Evolutionary conservation across 2,329 filamentous ascomycete genomes (phyloP), one percentile per base, ranked within the genome.

Genomic region (Penicillium sp.): DNA sequence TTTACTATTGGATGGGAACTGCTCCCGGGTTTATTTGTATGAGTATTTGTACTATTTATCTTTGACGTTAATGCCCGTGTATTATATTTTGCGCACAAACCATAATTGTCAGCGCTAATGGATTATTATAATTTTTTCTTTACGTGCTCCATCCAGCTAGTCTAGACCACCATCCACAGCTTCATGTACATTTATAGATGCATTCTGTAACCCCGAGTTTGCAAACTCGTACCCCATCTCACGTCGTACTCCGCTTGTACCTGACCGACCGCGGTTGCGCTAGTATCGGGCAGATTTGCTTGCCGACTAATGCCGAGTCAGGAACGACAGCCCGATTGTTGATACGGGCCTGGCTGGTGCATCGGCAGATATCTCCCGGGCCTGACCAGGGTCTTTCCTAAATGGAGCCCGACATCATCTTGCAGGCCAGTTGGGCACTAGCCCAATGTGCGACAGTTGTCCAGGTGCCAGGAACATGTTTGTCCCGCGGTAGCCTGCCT

Each of bases 211-310:
- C 44, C 44, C 5, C 25, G 5, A 49, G 44, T 21, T 57, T 54
- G 25, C 15, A 36, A 57, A 41, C 15, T 38, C 16, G 40, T 31
- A 33, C 21, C 21, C 19, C 25, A 23, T 40, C 39, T 53, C 51
- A 40, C 9, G 50, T 57, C 25, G 55, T 38, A 53, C 54, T 56
- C 29, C 21, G 27, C 50, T 54, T 34, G 50, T 54, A 49, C 55
- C 55, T 57, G 55, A 57, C 46, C 25, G 39, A 47, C 56, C 27
- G 46, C 51, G 48, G 57, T 53, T 53, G 58, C 53, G 59, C 41
- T 57, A 62, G 49, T 51, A 62, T 65, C 60, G 59, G 65, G 65
- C 63, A 65, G 65, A 65, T 68, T 68, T 67, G 59, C 62, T 63
- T 62, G 39, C 40, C 47, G 60, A 65, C 64, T 57, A 55, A 55